Evolutionary conservation across 306 rosid species (phyloP), one percentile per base, ranked within the genome.

Genomic region (Inga oerstediana): DNA sequence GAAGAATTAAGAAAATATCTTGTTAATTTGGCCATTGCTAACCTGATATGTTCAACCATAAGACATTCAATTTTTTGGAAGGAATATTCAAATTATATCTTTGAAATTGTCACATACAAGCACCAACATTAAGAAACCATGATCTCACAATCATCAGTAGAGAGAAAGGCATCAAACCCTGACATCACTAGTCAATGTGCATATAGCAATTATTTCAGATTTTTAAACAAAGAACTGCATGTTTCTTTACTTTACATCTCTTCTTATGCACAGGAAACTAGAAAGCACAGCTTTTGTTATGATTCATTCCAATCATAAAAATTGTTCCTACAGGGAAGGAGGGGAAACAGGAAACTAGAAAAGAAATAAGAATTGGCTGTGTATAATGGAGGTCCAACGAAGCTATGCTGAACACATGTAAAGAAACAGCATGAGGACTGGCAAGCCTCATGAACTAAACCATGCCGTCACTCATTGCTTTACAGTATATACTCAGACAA

Each of bases 401-500:
- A 22, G 20, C 39, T 44, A 71, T 43, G 75, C 15, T 15, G 35
- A 72, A 45, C 58, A 72, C 30, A 75, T n/a, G 51, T 69, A 74
- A 52, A 75, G 22, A 51, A 76, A 71, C 66, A 58, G 68, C 79
- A 61, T 68, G 81, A 37, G 37, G 61, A 81, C 65, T 30, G n/a
- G 32, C 69, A 78, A 43, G 79, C 81, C 72, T 72, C 66, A 37
- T 79, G 76, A 44, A 72, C 39, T 66, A 76, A 77, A 80, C 34
- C 10, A 67, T 16, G 61, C 62, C 74, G 2, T 76, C 45, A 76
- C 45, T 44, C 61, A 45, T 37, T 77, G 79, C 44, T 30, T 46
- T 35, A 44, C 45, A 79, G 7, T 69, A 62, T 51, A 64, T 75
- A 83, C 44, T 87, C 59, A 49, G 52, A 62, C 70, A 56, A 66